Base-by-base conservation (phyloP, 2,329 filamentous ascomycete genomes). In the Iodosphaeria phyllophila region DNA sequence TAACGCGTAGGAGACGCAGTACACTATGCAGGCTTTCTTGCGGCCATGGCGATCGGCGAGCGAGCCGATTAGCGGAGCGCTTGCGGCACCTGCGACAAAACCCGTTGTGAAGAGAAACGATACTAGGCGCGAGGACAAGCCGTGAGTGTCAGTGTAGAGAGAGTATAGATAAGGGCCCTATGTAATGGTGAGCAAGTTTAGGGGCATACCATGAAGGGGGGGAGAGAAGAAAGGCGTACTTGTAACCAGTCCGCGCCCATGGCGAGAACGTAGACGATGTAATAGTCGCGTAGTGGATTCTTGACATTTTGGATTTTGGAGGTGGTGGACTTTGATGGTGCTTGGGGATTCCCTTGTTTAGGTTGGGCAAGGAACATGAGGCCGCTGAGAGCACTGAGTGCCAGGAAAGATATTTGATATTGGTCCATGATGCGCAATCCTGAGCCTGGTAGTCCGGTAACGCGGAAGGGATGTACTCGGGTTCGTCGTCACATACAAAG, bases 1-100 rank as follows among this genome's bases (percentile, higher is more conserved):
- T 5, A 57, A 33, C 2, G 54, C 48, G 38, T 67, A 69, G 13
- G 54, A 43, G 13, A 52, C 36, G 42, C 64, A 69, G 43, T 64
- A 71, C 3, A 54, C 37, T 14, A 66, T 47, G 36, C 64, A 70
- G 21, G 54, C 55, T 15, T 46, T 45, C 32, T 54, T 55, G 16
- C 64, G 56, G 13, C 61, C 63, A 34, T 55, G 48, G 19, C 49
- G 51, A 33, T 56, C 50, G 2, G 52, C 46, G 6, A 53, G 32
- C 10, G 40, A 33, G 7, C 52, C 53, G 7, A 46, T 43, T 27
- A 54, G 47, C 13, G 45, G 42, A 11, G 50, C 59, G 20, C 55
- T 56, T 12, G 57, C 32, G 22, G 52, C 61, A 6, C 53, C 57
- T 2, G 56, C 52, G 16, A 63, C 37, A 39, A 65, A 64, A 13